A percentile compares a stretch with the other conserved stretches of the same genome.
These are phyloP conservation scores for Cronartium ribicola DNA, from an alignment of 1,284 basidiomycete species.

Conservation along the genomic window DNA sequence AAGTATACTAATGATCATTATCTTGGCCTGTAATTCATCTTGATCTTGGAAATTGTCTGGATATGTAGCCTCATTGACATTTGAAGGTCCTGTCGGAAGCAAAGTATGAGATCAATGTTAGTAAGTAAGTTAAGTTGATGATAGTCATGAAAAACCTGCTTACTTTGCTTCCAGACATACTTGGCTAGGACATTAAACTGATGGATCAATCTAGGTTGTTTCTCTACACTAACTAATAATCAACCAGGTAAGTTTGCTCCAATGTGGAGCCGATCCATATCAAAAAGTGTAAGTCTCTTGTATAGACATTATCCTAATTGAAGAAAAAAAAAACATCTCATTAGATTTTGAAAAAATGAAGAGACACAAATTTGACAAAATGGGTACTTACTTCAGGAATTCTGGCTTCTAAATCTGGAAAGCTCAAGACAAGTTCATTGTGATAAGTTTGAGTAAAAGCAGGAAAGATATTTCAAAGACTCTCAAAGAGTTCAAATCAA, in stretches of 20 bases:
- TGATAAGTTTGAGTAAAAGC: constrained; percentile 13
- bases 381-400: constrained; percentile 22
- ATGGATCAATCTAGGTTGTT: constrained; percentile 34
- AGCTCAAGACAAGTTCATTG: constrained; percentile 30
- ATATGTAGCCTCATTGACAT: background rate
- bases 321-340: background rate
- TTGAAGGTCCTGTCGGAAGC: background rate
- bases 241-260: constrained; percentile 25
- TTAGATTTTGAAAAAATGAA: too few species aligned
- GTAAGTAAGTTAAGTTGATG: background rate
- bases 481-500: background rate
- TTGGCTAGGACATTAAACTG: constrained; percentile 38
- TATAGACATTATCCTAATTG: constrained; percentile 32
- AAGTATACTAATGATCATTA: too few species aligned
- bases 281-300: constrained; percentile 27
- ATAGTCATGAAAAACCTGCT: background rate
- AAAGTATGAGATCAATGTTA: background rate
- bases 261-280: constrained; percentile 38
- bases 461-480: constrained; percentile 29
- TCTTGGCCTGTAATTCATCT: too few species aligned
- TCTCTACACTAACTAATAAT: constrained; percentile 20
- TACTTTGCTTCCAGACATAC: constrained; percentile 26
- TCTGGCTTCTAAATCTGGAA: constrained; percentile 17
- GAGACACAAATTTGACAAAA: background rate
- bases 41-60: background rate